Evolutionary conservation across 768 basidiomycete genomes (phyloP), one percentile per base, ranked within the genome.

Genomic region (Leccinellum albellum): DNA sequence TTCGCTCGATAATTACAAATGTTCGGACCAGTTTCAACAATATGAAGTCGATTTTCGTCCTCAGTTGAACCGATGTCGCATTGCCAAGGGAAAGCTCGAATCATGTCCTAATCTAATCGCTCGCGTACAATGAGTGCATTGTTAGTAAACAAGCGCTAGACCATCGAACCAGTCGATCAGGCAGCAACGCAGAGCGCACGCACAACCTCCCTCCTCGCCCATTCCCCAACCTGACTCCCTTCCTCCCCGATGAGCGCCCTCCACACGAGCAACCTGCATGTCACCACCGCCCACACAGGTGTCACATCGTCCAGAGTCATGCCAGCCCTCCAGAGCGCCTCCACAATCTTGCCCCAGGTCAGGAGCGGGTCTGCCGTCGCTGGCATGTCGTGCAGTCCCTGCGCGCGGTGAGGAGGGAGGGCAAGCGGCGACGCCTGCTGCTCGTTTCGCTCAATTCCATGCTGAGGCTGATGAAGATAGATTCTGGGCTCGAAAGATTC

Each of bases 261-360:
- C 37, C 37, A 37, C n/a, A 9, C 37, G n/a, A 37, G n/a, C 37
- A 37, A 37, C n/a, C n/a, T 37, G n/a, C n/a, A 9, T 9, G n/a
- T 37, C 37, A n/a, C 4, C 37, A n/a, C 37, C 17, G 37, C 17
- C 37, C 37, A 37, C n/a, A 37, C 37, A 37, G 37, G 37, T 9
- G 56, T 58, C 28, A 74, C 54, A 4, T 56, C 50, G 12, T 55
- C 59, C 2, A 71, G 51, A 1, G 55, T 24, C 70, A 70, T 70
- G 23, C 56, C 37, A 3, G 31, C 64, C 1, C 64, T 64, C 71
- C 71, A 71, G 0, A 91, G 76, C 21, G 64, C 65, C 62, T 86
- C 82, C 2, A 87, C 79, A 20, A 71, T 72, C 23, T 65, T 63
- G 0, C 84, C 82, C 84, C 85, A 88, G 2, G 68, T 35, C 35